Conservation (phyloP, 2,329 filamentous ascomycete genomes). For the Monosporascus sp. region DNA sequence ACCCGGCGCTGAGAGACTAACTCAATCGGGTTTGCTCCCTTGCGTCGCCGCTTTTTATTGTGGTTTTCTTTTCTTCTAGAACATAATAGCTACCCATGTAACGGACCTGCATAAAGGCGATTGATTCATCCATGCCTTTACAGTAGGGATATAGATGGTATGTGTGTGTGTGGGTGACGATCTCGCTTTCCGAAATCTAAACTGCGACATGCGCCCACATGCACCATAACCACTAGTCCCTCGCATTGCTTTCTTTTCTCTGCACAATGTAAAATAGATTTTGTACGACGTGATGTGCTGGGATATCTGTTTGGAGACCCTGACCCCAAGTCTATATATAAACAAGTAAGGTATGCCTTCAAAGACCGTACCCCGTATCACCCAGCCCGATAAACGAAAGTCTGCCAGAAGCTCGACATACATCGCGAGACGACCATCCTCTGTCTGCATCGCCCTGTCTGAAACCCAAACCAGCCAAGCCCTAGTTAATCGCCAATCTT, state of each 20-base stretch:
- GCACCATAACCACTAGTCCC: slow-evolving; percentile 6
- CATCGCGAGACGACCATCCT: not conserved
- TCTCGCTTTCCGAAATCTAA: slow-evolving; percentile 18
- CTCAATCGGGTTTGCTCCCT: too few species aligned
- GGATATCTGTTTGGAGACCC: slow-evolving; percentile 9
- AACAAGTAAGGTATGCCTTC: slow-evolving; percentile 17
- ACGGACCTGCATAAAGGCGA: too few species aligned
- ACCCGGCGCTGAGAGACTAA: too few species aligned
- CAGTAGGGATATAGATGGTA: too few species aligned
- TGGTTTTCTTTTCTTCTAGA: too few species aligned
- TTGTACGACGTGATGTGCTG: slow-evolving; percentile 18
- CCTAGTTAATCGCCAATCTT: not conserved
- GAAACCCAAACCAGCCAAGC: not conserved
- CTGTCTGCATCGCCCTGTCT: not conserved
- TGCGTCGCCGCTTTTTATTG: too few species aligned
- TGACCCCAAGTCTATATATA: slow-evolving; percentile 17
- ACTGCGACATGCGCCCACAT: slow-evolving; percentile 19
- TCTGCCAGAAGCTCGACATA: not conserved
- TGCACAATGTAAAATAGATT: slow-evolving; percentile 18
- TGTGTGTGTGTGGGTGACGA: not conserved
- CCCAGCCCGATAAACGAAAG: not conserved
- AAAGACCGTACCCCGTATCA: not conserved
- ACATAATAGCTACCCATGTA: too few species aligned
- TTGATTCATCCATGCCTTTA: too few species aligned
- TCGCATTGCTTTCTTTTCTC: slow-evolving; percentile 15